Conservation (phyloP, 768 basidiomycete species). For the Podaxis sp. region DNA sequence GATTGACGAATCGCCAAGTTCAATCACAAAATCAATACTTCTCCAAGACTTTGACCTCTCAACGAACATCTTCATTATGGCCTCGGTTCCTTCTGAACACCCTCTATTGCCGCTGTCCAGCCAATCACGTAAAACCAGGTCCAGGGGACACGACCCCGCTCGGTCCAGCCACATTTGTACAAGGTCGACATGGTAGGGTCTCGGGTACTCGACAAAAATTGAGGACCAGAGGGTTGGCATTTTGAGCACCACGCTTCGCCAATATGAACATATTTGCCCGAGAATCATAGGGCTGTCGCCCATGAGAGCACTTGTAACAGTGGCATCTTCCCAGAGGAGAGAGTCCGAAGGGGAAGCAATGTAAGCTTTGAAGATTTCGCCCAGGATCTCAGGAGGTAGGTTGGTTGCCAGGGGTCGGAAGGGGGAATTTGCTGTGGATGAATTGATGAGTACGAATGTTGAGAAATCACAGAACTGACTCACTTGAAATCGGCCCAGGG, state of each 20-base stretch:
- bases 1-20: neutral
- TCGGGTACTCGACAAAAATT: neutral
- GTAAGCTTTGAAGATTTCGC: slow-evolving; percentile 6
- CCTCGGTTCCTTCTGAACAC: slow-evolving; percentile 4
- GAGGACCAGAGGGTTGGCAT: slow-evolving; percentile 6
- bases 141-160: neutral
- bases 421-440: neutral
- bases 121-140: neutral
- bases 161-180: slow-evolving; percentile 5
- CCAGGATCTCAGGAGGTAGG: slow-evolving; percentile 4
- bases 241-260: neutral
- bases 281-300: slow-evolving; percentile 3
- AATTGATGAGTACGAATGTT: neutral
- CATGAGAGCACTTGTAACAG: neutral
- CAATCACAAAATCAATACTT: slow-evolving; percentile 4
- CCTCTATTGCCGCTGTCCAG: slow-evolving; percentile 1
- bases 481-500: neutral
- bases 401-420: too few species aligned
- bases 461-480: neutral
- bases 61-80: neutral
- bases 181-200: neutral
- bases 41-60: neutral
- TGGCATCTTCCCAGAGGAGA: neutral
- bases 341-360: neutral
- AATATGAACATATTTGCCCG: slow-evolving; percentile 5